phyloP scores from a whole-genome alignment of 2,329 filamentous ascomycete species.

The Huntiella savannae region DNA sequence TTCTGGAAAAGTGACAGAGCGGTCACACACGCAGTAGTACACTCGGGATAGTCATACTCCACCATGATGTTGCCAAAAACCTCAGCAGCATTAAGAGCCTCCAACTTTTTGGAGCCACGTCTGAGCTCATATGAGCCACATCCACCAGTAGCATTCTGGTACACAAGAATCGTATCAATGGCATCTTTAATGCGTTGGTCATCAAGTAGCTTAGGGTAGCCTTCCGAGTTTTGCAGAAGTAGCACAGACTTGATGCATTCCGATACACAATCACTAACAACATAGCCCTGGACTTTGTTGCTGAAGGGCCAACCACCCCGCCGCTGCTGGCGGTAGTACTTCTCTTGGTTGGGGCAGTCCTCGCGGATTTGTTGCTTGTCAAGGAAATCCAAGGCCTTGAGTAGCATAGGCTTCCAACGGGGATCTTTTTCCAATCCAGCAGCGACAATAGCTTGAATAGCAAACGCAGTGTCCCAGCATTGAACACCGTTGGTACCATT shows the following conservation, averaged over 20 bases:
- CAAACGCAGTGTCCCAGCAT: constrained; percentile 86
- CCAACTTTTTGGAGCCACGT: constrained; percentile 57
- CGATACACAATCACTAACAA: constrained; percentile 83
- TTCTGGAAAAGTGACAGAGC: constrained; percentile 66
- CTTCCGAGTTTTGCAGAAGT: constrained; percentile 58
- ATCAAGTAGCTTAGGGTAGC: constrained; percentile 55
- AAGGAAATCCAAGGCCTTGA: constrained; percentile 64
- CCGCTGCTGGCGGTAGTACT: constrained; percentile 73
- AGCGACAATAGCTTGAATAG: constrained; percentile 64
- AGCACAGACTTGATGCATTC: constrained; percentile 80
- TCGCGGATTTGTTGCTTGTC: constrained; percentile 83
- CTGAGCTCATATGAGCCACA: constrained; percentile 80
- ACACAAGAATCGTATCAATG: constrained; percentile 74
- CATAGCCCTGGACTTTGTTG: constrained; percentile 80
- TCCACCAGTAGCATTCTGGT: constrained; percentile 73
- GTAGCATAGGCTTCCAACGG: constrained; percentile 67
- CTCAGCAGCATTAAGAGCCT: constrained; percentile 84
- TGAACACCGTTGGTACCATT: constrained; percentile 98
- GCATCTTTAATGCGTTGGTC: constrained; percentile 69
- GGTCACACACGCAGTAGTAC: constrained; percentile 85
- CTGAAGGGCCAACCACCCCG: constrained; percentile 96
- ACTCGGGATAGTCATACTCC: constrained; percentile 95
- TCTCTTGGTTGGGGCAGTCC: constrained; percentile 55
- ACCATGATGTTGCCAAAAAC: constrained; percentile 97
- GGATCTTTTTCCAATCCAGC: constrained; percentile 59